phyloP scores from a whole-genome alignment of 2,329 filamentous ascomycete genomes.

The Bipolaris cookei region DNA sequence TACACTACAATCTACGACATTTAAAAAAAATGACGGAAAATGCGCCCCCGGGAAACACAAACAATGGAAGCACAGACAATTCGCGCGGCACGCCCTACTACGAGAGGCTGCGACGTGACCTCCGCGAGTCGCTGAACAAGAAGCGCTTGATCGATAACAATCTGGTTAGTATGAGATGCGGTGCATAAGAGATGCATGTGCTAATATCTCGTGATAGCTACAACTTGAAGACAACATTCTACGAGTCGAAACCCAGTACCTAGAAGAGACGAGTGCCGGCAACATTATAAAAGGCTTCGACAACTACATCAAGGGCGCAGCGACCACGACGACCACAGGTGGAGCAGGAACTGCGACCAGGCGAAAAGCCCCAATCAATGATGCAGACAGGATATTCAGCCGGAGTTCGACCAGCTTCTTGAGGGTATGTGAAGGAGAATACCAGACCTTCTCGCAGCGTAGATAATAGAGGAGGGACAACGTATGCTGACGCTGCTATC shows the following conservation, averaged over 20 bases:
- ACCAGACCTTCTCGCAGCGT: background rate
- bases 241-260: conserved; percentile 82
- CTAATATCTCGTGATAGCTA: conserved; percentile 51
- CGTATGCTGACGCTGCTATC: conserved; percentile 22
- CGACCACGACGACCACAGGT: conserved; percentile 61
- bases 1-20: conserved; percentile 1
- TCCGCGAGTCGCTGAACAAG: conserved; percentile 70
- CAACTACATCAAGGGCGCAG: conserved; percentile 90
- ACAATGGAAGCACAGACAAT: conserved; percentile 52
- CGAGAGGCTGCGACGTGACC: conserved; percentile 71
- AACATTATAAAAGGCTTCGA: conserved; percentile 99
- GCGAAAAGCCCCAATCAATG: conserved; percentile 66
- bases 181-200: conserved; percentile 8
- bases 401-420: conserved; percentile 51
- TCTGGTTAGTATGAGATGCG: conserved; percentile 54
- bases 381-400: conserved; percentile 75
- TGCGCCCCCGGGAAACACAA: conserved; percentile 47
- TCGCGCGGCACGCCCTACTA: conserved; percentile 68
- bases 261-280: conserved; percentile 81
- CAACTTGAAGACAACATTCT: conserved; percentile 80
- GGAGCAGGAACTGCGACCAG: conserved; percentile 57
- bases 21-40: conserved; percentile 59
- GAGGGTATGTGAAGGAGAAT: conserved; percentile 35
- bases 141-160: conserved; percentile 68
- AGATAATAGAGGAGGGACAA: background rate